Evolutionary conservation across 2,329 filamentous ascomycete species (phyloP).

Genomic region (Hirsutella rhossiliensis): DNA sequence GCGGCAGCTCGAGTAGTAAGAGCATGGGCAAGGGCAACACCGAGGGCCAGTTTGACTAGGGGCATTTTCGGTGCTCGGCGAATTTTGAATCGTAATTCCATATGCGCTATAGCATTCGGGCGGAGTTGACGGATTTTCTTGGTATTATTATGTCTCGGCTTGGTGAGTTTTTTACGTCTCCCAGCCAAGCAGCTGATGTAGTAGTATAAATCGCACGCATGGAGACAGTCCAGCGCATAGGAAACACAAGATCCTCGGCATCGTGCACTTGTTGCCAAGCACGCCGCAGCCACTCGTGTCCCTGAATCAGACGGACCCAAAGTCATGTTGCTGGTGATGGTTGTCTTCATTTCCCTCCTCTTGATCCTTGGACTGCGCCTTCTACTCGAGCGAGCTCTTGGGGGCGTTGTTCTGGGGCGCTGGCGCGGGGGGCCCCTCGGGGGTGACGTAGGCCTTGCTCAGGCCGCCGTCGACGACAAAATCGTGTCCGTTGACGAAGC

Average conservation of each 20-base stretch:
- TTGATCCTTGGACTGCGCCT: neutral
- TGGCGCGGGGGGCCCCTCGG: conserved; percentile 43
- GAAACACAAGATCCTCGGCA: no score
- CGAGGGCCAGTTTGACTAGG: conserved; percentile 52
- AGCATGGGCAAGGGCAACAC: conserved; percentile 96
- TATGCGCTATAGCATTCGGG: neutral
- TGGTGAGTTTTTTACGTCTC: no score
- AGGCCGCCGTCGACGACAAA: conserved; percentile 95
- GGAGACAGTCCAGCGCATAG: no score
- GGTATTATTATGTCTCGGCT: no score
- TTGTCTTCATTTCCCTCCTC: neutral
- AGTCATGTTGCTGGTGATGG: neutral
- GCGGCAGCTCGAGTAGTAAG: conserved; percentile 76
- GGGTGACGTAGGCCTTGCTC: conserved; percentile 78
- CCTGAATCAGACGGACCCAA: neutral
- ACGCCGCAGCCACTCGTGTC: no score
- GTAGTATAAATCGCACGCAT: no score
- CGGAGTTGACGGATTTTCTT: neutral
- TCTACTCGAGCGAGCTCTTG: conserved; percentile 30
- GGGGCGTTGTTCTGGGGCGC: conserved; percentile 49
- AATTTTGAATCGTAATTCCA: no score
- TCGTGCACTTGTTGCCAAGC: no score
- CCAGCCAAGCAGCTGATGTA: no score
- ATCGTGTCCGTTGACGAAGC: conserved; percentile 83
- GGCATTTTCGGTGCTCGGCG: no score